phyloP scores from a whole-genome alignment of 108 stramenopile species.

The Nannochloropsis oceanica region DNA sequence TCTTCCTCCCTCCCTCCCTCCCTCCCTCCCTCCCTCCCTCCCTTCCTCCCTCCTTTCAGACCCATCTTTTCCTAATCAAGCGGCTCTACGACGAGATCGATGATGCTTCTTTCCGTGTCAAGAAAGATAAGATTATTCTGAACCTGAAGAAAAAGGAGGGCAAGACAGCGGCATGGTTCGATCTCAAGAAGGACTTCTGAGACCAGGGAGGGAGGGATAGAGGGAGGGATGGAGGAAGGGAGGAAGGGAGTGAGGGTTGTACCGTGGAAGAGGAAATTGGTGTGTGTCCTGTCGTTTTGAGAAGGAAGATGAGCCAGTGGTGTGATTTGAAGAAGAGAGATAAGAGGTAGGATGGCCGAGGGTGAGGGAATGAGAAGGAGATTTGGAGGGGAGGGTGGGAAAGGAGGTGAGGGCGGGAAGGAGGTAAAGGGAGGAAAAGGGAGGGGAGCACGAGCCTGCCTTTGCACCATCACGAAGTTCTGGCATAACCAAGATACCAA shows the following conservation, averaged over 20 bases:
- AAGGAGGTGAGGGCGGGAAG: neutral
- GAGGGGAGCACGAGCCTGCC: too few species aligned
- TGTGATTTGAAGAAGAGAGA: too few species aligned
- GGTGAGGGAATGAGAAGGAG: neutral
- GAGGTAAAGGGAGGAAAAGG: neutral
- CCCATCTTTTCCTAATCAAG: neutral
- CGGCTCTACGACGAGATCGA: neutral
- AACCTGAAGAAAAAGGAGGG: neutral
- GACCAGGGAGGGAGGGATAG: too few species aligned
- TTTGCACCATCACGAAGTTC: neutral
- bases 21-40: neutral
- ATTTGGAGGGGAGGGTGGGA: neutral
- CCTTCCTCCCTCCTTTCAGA: neutral
- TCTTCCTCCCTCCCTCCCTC: too few species aligned
- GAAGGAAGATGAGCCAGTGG: too few species aligned
- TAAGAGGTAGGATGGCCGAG: too few species aligned
- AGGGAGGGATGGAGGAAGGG: too few species aligned
- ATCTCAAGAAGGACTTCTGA: neutral
- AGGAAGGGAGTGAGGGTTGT: neutral
- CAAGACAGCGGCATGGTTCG: neutral
- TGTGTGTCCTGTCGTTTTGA: too few species aligned
- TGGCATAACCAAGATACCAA: neutral
- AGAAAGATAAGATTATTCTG: neutral
- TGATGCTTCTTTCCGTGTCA: neutral
- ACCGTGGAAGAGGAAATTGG: too few species aligned